A percentile compares a stretch with the other conserved stretches of the same genome.
These are phyloP conservation scores for Zygosaccharomyces bailii DNA, from an alignment of 805 yeast genomes.

Conservation along the genomic window DNA sequence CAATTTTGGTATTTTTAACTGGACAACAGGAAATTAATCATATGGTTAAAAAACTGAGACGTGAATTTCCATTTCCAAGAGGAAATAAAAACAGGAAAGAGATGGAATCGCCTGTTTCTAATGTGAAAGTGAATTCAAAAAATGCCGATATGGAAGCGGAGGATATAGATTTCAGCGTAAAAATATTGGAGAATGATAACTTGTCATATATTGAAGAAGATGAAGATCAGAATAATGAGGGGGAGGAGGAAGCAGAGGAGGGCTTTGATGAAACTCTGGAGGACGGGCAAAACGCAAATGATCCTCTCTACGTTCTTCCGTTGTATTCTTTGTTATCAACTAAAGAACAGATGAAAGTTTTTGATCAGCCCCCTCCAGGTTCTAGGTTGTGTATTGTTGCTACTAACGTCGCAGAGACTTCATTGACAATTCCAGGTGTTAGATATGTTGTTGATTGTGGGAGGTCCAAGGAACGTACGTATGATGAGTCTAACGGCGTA, in stretches of 20 bases:
- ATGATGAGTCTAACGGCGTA: slow-evolving; percentile 78
- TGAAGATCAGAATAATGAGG: slow-evolving; percentile 36
- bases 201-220: slow-evolving; percentile 35
- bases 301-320: slow-evolving; percentile 88
- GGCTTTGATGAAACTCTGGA: slow-evolving; percentile 68
- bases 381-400: slow-evolving; percentile 89
- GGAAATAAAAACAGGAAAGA: slow-evolving; percentile 17
- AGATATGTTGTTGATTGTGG: slow-evolving; percentile 95
- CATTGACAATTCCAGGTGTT: slow-evolving; percentile 93
- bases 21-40: slow-evolving; percentile 89
- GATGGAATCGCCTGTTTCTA: slow-evolving; percentile 37
- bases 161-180: slow-evolving; percentile 72
- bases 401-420: slow-evolving; percentile 97
- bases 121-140: slow-evolving; percentile 51
- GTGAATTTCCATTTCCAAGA: slow-evolving; percentile 57
- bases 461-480: slow-evolving; percentile 82
- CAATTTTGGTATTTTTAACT: slow-evolving; percentile 84
- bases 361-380: slow-evolving; percentile 79
- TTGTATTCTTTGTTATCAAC: slow-evolving; percentile 92
- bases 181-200: slow-evolving; percentile 33
- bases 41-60: slow-evolving; percentile 64
- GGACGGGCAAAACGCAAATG: slow-evolving; percentile 64
- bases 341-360: slow-evolving; percentile 89
- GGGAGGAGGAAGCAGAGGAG: slow-evolving; percentile 45
- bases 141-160: slow-evolving; percentile 79